Evolutionary conservation across 176 grass and related monocot species (phyloP).

Genomic region (Cocos nucifera): DNA sequence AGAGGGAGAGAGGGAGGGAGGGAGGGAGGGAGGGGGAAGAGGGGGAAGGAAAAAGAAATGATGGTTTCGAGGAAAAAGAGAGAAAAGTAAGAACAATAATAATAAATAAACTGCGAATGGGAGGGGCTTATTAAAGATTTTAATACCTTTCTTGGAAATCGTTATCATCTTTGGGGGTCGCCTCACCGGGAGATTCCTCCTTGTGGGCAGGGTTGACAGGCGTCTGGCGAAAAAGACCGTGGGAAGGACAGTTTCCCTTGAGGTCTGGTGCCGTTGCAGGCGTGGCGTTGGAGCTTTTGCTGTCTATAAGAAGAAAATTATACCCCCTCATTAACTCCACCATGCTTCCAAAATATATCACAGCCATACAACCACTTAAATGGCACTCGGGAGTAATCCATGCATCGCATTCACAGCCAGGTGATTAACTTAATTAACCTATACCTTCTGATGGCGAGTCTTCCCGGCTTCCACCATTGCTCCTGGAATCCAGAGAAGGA

Average conservation of each 20-base stretch:
- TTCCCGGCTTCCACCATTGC: conserved; percentile 3
- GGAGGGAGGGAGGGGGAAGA: too few relatives aligned
- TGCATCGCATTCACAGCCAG: background rate
- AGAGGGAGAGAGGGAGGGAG: too few relatives aligned
- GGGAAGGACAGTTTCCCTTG: conserved; percentile 4
- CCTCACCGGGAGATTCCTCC: conserved; percentile 2
- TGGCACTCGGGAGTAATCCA: background rate
- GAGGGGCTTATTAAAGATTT: background rate
- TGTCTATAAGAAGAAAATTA: background rate
- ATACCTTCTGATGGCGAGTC: conserved; percentile 12
- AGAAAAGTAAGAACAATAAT: too few relatives aligned
- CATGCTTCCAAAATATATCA: background rate
- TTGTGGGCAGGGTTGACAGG: conserved; percentile 30
- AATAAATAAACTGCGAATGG: background rate
- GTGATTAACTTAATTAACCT: too few relatives aligned
- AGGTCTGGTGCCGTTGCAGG: too few relatives aligned
- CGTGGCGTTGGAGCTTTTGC: background rate
- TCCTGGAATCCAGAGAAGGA: conserved; percentile 1
- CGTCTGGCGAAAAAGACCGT: background rate
- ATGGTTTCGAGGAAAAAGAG: too few relatives aligned
- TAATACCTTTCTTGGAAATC: conserved; percentile 8
- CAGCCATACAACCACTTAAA: too few relatives aligned
- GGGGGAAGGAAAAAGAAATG: too few relatives aligned
- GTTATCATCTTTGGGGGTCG: background rate
- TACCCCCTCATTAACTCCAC: background rate